Conservation (phyloP, 176 grass and related monocot genomes). For the Carex scoparia region DNA sequence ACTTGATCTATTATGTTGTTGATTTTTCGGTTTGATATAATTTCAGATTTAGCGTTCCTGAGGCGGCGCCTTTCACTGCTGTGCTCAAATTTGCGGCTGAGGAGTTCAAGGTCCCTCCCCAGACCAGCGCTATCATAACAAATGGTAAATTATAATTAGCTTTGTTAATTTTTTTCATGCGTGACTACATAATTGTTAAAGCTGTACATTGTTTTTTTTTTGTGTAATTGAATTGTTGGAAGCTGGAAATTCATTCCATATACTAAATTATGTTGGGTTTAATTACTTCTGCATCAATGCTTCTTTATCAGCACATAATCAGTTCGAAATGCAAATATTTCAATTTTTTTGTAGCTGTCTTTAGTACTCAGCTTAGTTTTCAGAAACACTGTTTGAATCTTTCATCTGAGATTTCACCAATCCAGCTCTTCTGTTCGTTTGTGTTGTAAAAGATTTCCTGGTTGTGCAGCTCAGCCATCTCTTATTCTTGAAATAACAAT, state of each 20-base stretch:
- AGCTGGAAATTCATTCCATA: neutral
- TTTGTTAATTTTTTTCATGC: neutral
- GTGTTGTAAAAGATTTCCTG: neutral
- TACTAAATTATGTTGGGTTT: neutral
- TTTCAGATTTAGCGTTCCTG: constrained; percentile 92
- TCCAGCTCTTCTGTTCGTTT: neutral
- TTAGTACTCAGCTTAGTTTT: neutral
- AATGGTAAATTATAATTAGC: constrained; percentile 39
- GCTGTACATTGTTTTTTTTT: neutral
- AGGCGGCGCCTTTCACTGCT: constrained; percentile 94
- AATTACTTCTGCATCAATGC: neutral
- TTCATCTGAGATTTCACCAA: neutral
- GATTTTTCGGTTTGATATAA: neutral
- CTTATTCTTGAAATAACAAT: neutral
- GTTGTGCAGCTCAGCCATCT: neutral
- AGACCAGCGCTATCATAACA: constrained; percentile 99
- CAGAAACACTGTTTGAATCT: neutral
- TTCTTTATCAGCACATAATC: neutral
- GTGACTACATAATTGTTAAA: neutral
- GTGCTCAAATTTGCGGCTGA: constrained; percentile 95
- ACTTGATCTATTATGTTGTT: constrained; percentile 9
- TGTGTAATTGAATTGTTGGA: neutral
- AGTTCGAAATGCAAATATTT: neutral
- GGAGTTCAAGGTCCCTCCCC: constrained; percentile 98
- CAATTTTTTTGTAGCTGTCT: neutral